Evolutionary conservation across 192 early-diverging fungal genomes (phyloP).

Genomic region (Coemansia asiatica): DNA sequence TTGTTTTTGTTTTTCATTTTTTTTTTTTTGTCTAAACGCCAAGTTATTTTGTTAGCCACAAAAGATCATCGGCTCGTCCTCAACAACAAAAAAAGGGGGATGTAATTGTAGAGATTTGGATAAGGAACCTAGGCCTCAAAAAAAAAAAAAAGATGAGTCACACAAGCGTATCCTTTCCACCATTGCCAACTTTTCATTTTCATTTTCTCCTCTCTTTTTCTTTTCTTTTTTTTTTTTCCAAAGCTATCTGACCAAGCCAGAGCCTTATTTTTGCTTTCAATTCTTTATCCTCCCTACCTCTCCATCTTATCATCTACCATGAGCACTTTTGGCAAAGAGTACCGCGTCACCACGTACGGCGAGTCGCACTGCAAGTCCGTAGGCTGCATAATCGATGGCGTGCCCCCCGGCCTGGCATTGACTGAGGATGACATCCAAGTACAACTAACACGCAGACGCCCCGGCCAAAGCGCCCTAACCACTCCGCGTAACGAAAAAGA

Average conservation of each 20-base stretch:
- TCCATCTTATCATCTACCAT: slow-evolving; percentile 33
- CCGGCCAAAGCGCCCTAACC: slow-evolving; percentile 93
- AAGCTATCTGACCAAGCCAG: too few species aligned
- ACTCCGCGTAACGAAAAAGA: slow-evolving; percentile 99
- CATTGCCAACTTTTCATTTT: too few species aligned
- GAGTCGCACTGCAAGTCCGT: slow-evolving; percentile 99
- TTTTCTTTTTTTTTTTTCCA: neutral
- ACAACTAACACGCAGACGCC: slow-evolving; percentile 88
- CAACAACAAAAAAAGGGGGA: too few species aligned
- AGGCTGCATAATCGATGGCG: slow-evolving; percentile 94
- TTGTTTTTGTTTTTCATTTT: neutral
- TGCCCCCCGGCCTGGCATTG: slow-evolving; percentile 89
- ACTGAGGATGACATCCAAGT: slow-evolving; percentile 90
- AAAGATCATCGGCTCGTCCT: too few species aligned
- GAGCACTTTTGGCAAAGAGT: slow-evolving; percentile 83
- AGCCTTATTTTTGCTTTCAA: slow-evolving; percentile 7
- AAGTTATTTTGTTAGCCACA: too few species aligned
- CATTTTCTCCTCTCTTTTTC: too few species aligned
- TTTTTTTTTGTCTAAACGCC: neutral
- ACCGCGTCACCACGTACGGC: slow-evolving; percentile 92
- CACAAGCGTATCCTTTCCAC: too few species aligned
- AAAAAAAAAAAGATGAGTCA: too few species aligned
- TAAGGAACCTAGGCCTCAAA: too few species aligned
- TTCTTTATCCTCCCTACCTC: too few species aligned
- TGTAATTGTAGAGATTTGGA: too few species aligned